Evolutionary conservation across 2,329 filamentous ascomycete genomes (phyloP).

Genomic region (Phaeosphaeriaceae sp.): DNA sequence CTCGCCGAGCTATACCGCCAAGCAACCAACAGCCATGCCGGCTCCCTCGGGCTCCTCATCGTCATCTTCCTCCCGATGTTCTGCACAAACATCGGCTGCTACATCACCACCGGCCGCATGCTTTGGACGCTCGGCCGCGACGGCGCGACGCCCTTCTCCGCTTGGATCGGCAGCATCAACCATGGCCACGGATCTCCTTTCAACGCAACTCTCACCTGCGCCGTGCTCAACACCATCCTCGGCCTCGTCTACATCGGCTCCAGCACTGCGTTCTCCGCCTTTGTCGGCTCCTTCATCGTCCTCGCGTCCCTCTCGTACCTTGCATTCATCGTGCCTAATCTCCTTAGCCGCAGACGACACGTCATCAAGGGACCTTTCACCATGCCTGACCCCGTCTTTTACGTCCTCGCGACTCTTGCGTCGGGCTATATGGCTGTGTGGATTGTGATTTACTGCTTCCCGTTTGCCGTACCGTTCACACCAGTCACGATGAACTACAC

Average conservation of each 20-base stretch:
- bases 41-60: conserved; percentile 54
- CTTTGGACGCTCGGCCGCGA: conserved; percentile 69
- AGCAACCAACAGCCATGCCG: conserved; percentile 50
- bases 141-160: conserved; percentile 61
- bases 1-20: conserved; percentile 70
- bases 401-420: conserved; percentile 59
- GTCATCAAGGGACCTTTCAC: conserved; percentile 66
- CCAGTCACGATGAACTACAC: conserved; percentile 62
- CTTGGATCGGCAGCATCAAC: conserved; percentile 58
- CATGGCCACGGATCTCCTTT: conserved; percentile 59
- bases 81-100: conserved; percentile 62
- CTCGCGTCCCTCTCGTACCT: conserved; percentile 65
- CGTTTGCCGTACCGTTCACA: conserved; percentile 55
- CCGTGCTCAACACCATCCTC: conserved; percentile 61
- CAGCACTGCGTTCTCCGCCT: conserved; percentile 70
- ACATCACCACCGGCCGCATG: conserved; percentile 67
- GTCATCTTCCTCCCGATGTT: conserved; percentile 63
- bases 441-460: conserved; percentile 69
- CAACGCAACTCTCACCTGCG: conserved; percentile 62
- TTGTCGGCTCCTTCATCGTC: conserved; percentile 67
- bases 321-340: conserved; percentile 64
- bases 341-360: conserved; percentile 48
- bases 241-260: conserved; percentile 72
- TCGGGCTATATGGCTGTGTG: conserved; percentile 67
- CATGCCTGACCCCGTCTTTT: conserved; percentile 53